Evolutionary conservation across 1,284 basidiomycete genomes (phyloP).

Genomic region (Chalciporus sp.): DNA sequence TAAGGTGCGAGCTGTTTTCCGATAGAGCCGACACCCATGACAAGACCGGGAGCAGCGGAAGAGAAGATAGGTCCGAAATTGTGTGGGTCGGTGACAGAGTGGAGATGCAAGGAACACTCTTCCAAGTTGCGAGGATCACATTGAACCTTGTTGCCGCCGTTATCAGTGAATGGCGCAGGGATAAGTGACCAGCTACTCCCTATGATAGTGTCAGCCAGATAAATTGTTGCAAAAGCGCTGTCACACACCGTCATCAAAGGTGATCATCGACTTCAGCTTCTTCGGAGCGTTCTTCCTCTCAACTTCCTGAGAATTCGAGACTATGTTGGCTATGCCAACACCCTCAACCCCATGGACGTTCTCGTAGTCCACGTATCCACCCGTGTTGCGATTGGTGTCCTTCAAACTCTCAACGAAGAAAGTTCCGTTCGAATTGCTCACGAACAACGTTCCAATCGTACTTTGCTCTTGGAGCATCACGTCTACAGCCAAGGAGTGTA

Average conservation of each 20-base stretch:
- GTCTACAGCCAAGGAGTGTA: slow-evolving; percentile 92
- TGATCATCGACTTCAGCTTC: slow-evolving; percentile 77
- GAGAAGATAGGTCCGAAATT: slow-evolving; percentile 95
- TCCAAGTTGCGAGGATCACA: slow-evolving; percentile 65
- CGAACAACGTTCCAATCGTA: slow-evolving; percentile 88
- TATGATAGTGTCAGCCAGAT: slow-evolving; percentile 22
- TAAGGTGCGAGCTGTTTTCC: slow-evolving; percentile 76
- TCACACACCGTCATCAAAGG: slow-evolving; percentile 84
- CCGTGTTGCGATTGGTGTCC: slow-evolving; percentile 87
- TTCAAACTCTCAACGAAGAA: slow-evolving; percentile 92
- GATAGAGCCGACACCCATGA: slow-evolving; percentile 93
- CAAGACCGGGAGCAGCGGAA: slow-evolving; percentile 89
- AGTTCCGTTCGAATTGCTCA: slow-evolving; percentile 93
- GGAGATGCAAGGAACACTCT: slow-evolving; percentile 85
- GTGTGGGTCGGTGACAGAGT: slow-evolving; percentile 89
- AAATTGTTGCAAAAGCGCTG: background rate
- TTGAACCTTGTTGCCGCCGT: slow-evolving; percentile 58
- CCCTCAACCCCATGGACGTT: slow-evolving; percentile 91
- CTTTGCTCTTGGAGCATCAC: slow-evolving; percentile 79
- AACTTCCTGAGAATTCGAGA: slow-evolving; percentile 82
- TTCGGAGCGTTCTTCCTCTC: slow-evolving; percentile 67
- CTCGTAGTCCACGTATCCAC: slow-evolving; percentile 94
- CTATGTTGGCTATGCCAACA: slow-evolving; percentile 88
- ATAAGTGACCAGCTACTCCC: slow-evolving; percentile 80
- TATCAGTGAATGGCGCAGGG: slow-evolving; percentile 62